Evolutionary conservation across 129 eudicot species (phyloP).

Genomic region (Helianthus tuberosus): DNA sequence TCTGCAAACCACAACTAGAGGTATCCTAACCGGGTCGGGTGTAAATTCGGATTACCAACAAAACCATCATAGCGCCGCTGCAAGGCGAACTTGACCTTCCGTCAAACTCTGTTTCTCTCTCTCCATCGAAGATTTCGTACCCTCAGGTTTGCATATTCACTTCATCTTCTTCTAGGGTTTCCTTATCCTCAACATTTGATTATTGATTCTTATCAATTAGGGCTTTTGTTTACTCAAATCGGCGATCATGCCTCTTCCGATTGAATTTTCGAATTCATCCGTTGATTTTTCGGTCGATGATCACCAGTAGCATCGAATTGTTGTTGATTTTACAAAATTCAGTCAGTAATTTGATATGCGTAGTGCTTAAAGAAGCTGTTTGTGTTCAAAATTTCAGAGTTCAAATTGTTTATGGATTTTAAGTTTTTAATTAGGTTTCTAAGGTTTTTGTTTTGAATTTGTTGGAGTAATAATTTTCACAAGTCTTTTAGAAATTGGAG

Average conservation of each 20-base stretch:
- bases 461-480: not conserved
- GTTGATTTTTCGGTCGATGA: not conserved
- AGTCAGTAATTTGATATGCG: not conserved
- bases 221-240: not conserved
- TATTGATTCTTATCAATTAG: not conserved
- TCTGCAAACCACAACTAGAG: too few relatives aligned
- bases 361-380: not conserved
- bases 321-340: not conserved
- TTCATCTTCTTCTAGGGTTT: constrained; percentile 4
- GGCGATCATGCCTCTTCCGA: not conserved
- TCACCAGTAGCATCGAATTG: not conserved
- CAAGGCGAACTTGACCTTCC: constrained; percentile 11
- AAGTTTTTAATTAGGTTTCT: not conserved
- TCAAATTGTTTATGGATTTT: not conserved
- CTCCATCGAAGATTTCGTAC: not conserved
- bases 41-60: not conserved
- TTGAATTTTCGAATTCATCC: not conserved
- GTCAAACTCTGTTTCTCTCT: not conserved
- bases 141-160: not conserved
- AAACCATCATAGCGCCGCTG: not conserved
- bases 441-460: not conserved
- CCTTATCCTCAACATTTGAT: not conserved
- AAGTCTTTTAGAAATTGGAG: not conserved
- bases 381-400: not conserved
- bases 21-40: not conserved